phyloP scores from a whole-genome alignment of 768 basidiomycete genomes.

The Mycena galericulata region DNA sequence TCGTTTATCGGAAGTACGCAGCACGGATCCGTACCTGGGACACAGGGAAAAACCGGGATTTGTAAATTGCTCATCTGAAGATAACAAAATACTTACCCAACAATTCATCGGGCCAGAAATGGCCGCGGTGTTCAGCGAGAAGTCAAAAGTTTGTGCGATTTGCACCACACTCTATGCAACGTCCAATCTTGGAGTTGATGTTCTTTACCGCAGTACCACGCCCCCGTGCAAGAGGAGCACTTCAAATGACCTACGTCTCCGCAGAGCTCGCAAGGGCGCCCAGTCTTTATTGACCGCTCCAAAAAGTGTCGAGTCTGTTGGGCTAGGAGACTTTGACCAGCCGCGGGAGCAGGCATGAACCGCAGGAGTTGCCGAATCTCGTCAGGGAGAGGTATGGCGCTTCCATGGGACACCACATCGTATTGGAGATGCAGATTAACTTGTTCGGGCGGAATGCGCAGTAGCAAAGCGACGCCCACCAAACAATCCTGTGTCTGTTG shows the following conservation, averaged over 20 bases:
- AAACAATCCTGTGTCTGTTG: background rate
- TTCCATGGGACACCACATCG: background rate
- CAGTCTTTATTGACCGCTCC: background rate
- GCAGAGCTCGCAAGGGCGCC: background rate
- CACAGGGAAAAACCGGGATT: too few species aligned
- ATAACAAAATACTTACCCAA: too few species aligned
- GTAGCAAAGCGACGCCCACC: background rate
- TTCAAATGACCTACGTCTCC: background rate
- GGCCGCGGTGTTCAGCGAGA: too few species aligned
- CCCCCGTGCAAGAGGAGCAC: background rate
- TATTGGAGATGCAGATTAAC: background rate
- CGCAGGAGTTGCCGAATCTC: constrained; percentile 5
- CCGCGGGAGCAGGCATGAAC: background rate
- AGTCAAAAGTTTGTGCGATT: too few species aligned
- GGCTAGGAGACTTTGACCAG: background rate
- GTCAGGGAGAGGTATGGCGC: background rate
- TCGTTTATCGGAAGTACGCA: too few species aligned
- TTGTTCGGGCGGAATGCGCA: background rate
- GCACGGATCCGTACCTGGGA: too few species aligned
- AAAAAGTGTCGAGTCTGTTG: background rate
- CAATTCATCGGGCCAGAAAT: too few species aligned
- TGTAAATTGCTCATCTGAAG: too few species aligned
- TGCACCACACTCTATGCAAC: background rate
- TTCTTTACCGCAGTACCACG: background rate
- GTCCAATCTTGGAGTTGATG: background rate